phyloP scores from a whole-genome alignment of 2,329 filamentous ascomycete genomes.

The Claviceps capensis region DNA sequence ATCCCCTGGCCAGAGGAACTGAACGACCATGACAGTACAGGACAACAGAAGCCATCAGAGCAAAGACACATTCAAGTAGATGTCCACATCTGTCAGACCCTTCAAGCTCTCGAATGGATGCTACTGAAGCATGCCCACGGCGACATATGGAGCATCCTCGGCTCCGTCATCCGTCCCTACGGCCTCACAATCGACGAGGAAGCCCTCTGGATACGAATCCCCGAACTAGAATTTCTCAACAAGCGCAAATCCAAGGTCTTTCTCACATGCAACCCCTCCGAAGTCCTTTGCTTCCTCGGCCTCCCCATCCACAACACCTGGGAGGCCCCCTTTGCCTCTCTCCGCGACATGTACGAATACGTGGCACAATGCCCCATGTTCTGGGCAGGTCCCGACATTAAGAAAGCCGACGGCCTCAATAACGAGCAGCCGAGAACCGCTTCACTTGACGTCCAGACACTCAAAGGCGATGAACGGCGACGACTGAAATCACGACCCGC shows the following conservation, averaged over 20 bases:
- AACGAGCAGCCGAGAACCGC: not conserved
- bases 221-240: constrained; percentile 50
- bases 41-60: not conserved
- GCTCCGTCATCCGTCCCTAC: constrained; percentile 46
- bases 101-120: constrained; percentile 41
- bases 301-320: constrained; percentile 35
- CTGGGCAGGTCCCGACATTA: constrained; percentile 20
- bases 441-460: constrained; percentile 18
- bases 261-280: constrained; percentile 41
- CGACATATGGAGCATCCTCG: constrained; percentile 54
- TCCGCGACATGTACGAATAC: constrained; percentile 49
- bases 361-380: constrained; percentile 45
- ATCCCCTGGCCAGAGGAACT: constrained; percentile 35
- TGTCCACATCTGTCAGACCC: constrained; percentile 37
- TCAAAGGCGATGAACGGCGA: constrained; percentile 42
- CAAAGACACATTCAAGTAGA: constrained; percentile 52
- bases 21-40: not conserved
- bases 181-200: constrained; percentile 53
- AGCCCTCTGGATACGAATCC: constrained; percentile 51
- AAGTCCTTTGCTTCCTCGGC: constrained; percentile 49
- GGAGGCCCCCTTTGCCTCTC: constrained; percentile 38
- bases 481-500: constrained; percentile 40
- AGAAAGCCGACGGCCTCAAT: not conserved
- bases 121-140: constrained; percentile 58
- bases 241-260: constrained; percentile 43